Evolutionary conservation across 179 eudicot species (phyloP), one percentile per base, ranked within the genome.

Genomic region (Silene coronaria): DNA sequence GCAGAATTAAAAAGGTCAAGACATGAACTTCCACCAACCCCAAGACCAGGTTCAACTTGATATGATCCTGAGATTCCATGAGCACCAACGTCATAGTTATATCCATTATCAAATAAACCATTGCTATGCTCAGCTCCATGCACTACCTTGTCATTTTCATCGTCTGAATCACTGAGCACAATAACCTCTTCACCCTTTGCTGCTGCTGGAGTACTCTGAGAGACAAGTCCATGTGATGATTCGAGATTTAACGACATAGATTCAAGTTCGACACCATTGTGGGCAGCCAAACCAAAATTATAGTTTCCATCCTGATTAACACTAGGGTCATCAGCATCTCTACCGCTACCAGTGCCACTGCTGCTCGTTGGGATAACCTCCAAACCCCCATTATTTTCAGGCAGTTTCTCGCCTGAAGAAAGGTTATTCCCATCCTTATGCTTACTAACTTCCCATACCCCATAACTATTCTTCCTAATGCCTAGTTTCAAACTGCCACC

Each of bases 101-200:
- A 78, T 22, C 86, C 92, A 71, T 75, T 80, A 66, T 82, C 84
- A 58, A 77, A 59, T 53, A 67, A 76, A 59, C 65, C 69, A 68
- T 83, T 79, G 58, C 78, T 80, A 76, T 75, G 78, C 61, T 79
- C 69, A 45, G 75, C 76, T 27, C 75, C 87, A 82, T 87, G 83
- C 28, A 85, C 71, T 30, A 83, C 58, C 76, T 85, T 36, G 34
- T 77, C 91, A 79, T 81, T 87, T 72, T 94, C 97, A 68, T 92
- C 98, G 34, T 94, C 98, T 28, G 97, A 94, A 85, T 94, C 98
- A 79, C 95, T 94, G 66, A 94, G 96, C 77, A 92, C 89, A 70
- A 94, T 90, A 60, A 94, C 82, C 6, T 90, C 90, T 5, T 85
- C 88, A 59, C 86, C 89, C 42, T 80, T 82, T 61, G 78, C 74